These are phyloP conservation scores for Leccinum broughii DNA, from an alignment of 768 basidiomycete species.

Conservation along the genomic window DNA sequence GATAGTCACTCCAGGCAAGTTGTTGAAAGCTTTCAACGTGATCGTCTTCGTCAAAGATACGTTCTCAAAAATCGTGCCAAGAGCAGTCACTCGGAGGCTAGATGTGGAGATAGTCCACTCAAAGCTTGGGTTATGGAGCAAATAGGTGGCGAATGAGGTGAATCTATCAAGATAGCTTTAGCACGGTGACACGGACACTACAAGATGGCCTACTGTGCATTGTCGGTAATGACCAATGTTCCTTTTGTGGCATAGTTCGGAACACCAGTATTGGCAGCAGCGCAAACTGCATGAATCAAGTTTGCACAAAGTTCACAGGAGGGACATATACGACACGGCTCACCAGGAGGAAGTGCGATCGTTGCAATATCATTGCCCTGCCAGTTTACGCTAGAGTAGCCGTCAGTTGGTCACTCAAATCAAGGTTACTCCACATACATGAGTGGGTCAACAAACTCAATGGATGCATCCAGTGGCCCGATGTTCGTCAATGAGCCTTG, in stretches of 20 bases:
- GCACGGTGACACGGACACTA: not conserved
- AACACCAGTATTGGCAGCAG: conserved; percentile 64
- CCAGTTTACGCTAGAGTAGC: conserved; percentile 53
- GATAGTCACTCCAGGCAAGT: conserved; percentile 68
- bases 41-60: conserved; percentile 61
- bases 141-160: conserved; percentile 62
- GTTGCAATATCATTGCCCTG: conserved; percentile 62
- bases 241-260: conserved; percentile 59
- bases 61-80: conserved; percentile 69
- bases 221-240: conserved; percentile 55
- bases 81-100: conserved; percentile 61
- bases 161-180: conserved; percentile 41
- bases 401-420: not conserved
- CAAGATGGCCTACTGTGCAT: conserved; percentile 40
- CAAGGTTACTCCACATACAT: conserved; percentile 39
- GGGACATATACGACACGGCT: conserved; percentile 7
- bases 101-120: conserved; percentile 70
- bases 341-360: conserved; percentile 61
- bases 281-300: conserved; percentile 49
- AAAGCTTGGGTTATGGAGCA: conserved; percentile 65
- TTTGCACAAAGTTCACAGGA: not conserved
- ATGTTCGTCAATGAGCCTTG: conserved; percentile 59
- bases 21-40: conserved; percentile 69
- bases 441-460: conserved; percentile 64
- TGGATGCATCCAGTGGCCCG: conserved; percentile 69